Base-by-base conservation (phyloP, 2,329 filamentous ascomycete genomes). In the Pseudogymnoascus sp. region DNA sequence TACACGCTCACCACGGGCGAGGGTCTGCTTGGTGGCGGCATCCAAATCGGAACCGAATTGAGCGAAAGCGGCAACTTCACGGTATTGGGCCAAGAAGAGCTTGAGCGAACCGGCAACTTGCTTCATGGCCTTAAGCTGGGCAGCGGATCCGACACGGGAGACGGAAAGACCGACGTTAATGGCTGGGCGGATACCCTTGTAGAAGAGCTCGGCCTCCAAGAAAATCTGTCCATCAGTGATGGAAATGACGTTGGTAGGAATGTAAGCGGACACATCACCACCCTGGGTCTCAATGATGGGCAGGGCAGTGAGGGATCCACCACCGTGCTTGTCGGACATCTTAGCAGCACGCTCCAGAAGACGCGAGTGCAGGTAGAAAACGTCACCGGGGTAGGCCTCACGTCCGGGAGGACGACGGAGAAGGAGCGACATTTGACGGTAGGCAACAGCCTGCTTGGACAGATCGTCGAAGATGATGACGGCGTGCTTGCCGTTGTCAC, bases 161-260 rank as follows among this genome's bases (percentile, higher is more conserved):
- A 99, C 95, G 76, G 95, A 99, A 74, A 99, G 91, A 95, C 95
- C 95, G 90, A 99, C 95, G 88, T 99, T 99, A 81, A 99, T 99
- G 83, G 95, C 95, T 75, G 95, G 95, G 78, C 95, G 93, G 81
- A 99, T 83, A 96, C 95, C 95, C 91, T 99, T 99, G 92, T 97
- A 98, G 90, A 98, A 99, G 71, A 98, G 86, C 82, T 99, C 95
- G 73, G 93, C 82, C 83, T 99, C 95, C 85, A 99, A 86, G 91
- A 99, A 99, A 81, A 99, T 98, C 85, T 99, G 95, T 70, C 95
- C 95, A 77, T 98, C 95, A 74, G 95, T 99, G 78, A 99, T 99
- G 79, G 93, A 98, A 87, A 99, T 99, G 83, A 98, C 95, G 86
- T 98, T 99, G 83, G 95, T 99, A 75, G 95, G 95, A 87, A 99